Evolutionary conservation across 2,329 filamentous ascomycete species (phyloP), one percentile per base, ranked within the genome.

Genomic region (Trichoderma sp.): DNA sequence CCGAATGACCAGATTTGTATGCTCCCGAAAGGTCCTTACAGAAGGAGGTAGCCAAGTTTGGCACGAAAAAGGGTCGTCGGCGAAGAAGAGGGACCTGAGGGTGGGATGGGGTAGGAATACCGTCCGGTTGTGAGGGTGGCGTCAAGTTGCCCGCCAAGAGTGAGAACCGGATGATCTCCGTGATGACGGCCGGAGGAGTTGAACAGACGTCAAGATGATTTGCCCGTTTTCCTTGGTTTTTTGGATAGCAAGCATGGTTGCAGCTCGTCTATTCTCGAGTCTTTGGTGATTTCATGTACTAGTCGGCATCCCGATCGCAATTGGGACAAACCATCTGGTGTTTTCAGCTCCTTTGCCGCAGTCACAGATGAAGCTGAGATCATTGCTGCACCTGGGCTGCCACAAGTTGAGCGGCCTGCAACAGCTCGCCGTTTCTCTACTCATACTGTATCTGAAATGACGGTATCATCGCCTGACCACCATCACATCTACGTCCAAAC

Each of bases 121-220:
- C 34, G 34, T 39, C 34, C 21, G 26, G 39, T 41, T 61, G 19
- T 54, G 21, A 50, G 51, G 39, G 59, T 62, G 59, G 59, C 59
- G 59, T 45, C 43, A 21, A 28, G 59, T 30, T 47, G 43, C 19
- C 45, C 28, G n/a, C 59, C 41, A 34, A 24, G n/a, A 19, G 48
- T 41, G n/a, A 34, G n/a, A 9, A 15, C 30, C n/a, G 24, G 26
- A 45, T 54, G 59, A 62, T 62, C 48, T 54, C 45, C 48, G 24
- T 19, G 19, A 62, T 45, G 59, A 62, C 48, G 59, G 48, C n/a
- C 26, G 21, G 24, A 26, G 59, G 21, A 45, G 17, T 39, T 60
- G 34, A 24, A 15, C 45, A 19, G 34, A n/a, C 41, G 48, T 44
- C 59, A 54, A 17, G 39, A 15, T n/a, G 28, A 10, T 12, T 14